phyloP scores from a whole-genome alignment of 345 rosid genomes.

The Lepidium aucheri region DNA sequence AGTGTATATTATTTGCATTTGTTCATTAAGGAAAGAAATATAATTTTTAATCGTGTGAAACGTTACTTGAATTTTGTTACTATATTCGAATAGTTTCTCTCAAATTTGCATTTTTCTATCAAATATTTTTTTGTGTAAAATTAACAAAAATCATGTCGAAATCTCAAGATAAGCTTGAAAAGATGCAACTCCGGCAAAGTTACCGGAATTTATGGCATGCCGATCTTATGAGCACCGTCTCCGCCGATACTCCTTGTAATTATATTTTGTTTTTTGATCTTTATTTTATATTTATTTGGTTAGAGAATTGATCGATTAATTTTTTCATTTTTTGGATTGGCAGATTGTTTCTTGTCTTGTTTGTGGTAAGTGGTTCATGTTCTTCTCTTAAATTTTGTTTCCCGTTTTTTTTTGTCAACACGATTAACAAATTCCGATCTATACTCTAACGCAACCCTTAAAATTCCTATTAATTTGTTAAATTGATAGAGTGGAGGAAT shows the following conservation, averaged over 20 bases:
- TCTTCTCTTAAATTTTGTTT: neutral
- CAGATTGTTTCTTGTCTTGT: constrained; percentile 56
- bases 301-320: neutral
- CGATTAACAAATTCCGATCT: too few species aligned
- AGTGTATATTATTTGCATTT: neutral
- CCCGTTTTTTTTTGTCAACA: neutral
- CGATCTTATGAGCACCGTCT: constrained; percentile 57
- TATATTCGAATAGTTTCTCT: neutral
- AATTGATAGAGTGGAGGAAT: too few species aligned
- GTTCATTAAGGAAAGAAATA: neutral
- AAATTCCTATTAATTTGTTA: too few species aligned
- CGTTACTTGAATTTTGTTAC: neutral
- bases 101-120: neutral
- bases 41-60: too few species aligned
- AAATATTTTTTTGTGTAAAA: neutral
- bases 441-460: too few species aligned
- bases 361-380: constrained; percentile 6
- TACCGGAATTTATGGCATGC: constrained; percentile 92
- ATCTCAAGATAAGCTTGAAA: constrained; percentile 57
- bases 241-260: constrained; percentile 61
- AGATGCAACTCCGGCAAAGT: constrained; percentile 83
- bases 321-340: neutral
- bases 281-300: neutral
- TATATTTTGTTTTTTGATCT: neutral
- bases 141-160: constrained; percentile 27